These are phyloP conservation scores for Starmerella vaccinii DNA, from an alignment of 805 yeast genomes.

Conservation along the genomic window DNA sequence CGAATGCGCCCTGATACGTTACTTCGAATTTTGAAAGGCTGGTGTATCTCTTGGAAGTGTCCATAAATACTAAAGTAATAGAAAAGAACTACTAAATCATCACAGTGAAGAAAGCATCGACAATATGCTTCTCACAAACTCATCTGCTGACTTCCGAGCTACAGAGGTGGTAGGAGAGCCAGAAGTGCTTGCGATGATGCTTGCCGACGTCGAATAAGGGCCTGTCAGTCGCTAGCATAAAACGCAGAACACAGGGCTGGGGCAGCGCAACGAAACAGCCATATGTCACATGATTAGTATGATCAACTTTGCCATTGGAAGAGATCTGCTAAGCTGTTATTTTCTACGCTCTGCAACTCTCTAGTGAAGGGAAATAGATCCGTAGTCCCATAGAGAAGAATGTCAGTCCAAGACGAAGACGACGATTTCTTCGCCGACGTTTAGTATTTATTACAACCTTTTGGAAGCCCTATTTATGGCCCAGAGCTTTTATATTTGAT, in stretches of 20 bases:
- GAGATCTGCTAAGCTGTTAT: not conserved
- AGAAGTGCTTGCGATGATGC: no score
- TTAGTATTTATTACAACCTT: constrained; percentile 37
- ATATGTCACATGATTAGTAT: not conserved
- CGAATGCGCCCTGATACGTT: no score
- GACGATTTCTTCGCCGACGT: constrained; percentile 91
- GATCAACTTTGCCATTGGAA: not conserved
- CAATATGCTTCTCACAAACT: no score
- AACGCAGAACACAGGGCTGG: not conserved
- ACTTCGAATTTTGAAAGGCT: no score
- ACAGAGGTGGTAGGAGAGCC: no score
- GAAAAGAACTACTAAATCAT: no score
- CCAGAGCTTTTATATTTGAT: constrained; percentile 4
- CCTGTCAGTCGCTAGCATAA: not conserved
- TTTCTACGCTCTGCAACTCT: not conserved
- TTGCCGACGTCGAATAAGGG: no score
- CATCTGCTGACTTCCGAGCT: no score
- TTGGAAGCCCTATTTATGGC: not conserved
- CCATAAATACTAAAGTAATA: no score
- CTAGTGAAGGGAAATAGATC: constrained; percentile 4
- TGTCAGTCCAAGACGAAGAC: constrained; percentile 76
- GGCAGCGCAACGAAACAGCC: not conserved
- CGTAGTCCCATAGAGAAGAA: constrained; percentile 23
- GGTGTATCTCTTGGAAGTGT: no score
- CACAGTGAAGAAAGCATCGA: no score